A percentile compares a stretch with the other conserved stretches of the same genome.
phyloP scores from a whole-genome alignment of 2,329 filamentous ascomycete species.

The Karstenula rhodostoma region DNA sequence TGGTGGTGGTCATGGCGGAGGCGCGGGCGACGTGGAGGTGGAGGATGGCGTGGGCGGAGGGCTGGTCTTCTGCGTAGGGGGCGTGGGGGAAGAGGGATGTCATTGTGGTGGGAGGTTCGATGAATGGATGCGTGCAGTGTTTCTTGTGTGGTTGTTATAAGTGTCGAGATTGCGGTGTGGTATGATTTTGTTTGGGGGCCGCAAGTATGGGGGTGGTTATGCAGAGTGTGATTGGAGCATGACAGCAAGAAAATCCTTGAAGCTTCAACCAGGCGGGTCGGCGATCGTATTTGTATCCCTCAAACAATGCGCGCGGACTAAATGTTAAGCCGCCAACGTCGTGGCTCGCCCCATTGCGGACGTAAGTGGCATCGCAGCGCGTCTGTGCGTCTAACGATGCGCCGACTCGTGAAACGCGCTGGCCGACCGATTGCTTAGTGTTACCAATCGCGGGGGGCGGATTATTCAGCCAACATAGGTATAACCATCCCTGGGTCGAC shows the following conservation, averaged over 20 bases:
- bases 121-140: too few relatives aligned
- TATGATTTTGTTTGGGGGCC: background rate
- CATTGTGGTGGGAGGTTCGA: background rate
- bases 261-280: background rate
- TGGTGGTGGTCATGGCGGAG: constrained; percentile 61
- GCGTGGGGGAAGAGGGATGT: constrained; percentile 57
- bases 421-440: background rate
- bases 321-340: background rate
- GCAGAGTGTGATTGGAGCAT: background rate
- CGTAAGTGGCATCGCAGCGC: background rate
- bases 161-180: background rate
- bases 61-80: constrained; percentile 70
- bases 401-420: background rate
- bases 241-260: background rate
- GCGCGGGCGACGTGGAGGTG: constrained; percentile 67
- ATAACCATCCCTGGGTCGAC: background rate
- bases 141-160: too few relatives aligned
- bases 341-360: background rate
- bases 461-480: background rate
- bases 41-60: constrained; percentile 63
- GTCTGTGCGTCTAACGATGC: background rate
- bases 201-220: background rate
- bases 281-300: background rate
- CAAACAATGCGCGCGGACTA: background rate
- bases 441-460: background rate